phyloP scores from a whole-genome alignment of 345 rosid species.

The Syzygium jambos region DNA sequence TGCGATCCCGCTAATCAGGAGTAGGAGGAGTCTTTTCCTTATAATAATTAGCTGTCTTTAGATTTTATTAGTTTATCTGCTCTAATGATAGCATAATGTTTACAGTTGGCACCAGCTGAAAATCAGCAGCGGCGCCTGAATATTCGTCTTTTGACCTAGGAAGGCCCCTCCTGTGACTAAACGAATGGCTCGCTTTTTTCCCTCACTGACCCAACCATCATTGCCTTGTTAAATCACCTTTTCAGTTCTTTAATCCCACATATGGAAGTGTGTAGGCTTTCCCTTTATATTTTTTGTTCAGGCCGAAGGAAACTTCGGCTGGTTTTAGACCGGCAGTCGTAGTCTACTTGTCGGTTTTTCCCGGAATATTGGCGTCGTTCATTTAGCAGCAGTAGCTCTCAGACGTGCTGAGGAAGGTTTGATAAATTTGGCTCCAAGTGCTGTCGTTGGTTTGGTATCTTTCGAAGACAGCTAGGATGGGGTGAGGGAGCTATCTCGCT shows the following conservation, averaged over 20 bases:
- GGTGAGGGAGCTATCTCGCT: not conserved
- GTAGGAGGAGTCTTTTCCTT: not conserved
- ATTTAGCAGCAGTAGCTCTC: not conserved
- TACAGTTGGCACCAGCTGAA: constrained; percentile 10
- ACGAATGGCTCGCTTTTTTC: not conserved
- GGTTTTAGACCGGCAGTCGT: not conserved
- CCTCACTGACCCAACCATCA: not conserved
- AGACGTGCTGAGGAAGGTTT: not conserved
- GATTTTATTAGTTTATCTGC: not conserved
- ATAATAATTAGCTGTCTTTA: not conserved
- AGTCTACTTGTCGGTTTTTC: not conserved
- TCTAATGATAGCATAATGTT: not conserved
- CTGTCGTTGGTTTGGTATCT: not conserved
- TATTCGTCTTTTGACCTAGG: constrained; percentile 1
- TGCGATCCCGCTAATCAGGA: not conserved
- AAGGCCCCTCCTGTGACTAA: not conserved
- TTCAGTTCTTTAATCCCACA: not conserved
- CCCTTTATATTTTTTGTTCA: not conserved
- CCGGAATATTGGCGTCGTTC: not conserved
- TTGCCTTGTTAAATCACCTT: not conserved
- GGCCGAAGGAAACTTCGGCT: not conserved
- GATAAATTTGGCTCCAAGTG: not conserved
- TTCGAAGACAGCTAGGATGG: not conserved
- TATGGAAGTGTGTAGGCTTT: not conserved
- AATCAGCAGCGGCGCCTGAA: constrained; percentile 17